Base-by-base conservation (phyloP, 192 early-diverging fungal genomes). In the Backusella morwellensis region DNA sequence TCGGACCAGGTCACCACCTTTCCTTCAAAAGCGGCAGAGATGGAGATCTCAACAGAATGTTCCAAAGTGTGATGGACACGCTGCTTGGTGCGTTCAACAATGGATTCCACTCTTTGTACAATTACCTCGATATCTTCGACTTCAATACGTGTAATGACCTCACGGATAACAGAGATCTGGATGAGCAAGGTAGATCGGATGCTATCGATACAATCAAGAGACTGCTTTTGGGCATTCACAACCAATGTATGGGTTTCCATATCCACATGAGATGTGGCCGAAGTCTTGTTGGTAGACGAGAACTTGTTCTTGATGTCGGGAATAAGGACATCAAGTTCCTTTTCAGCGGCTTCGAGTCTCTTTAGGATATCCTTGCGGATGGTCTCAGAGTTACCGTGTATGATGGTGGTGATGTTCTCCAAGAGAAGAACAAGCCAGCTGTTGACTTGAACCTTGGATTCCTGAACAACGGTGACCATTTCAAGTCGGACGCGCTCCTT, bases 1-100 rank as follows among this genome's bases (percentile, higher is more conserved):
- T 79, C 78, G 29, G 74, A 67, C 78, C 78, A 79, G n/a, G 78
- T 75, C 15, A 74, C 40, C 4, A 67, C 50, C 52, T 79, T 79
- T 34, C 78, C 73, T 75, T 79, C 73, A 35, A 79, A 79, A 32
- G 78, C 73, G 36, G 69, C 26, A 2, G 38, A 34, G 14, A 79
- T 63, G 9, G 78, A 73, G 40, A 66, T 26, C 6, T 40, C 35
- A 19, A 73, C 75, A 23, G 72, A 44, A 35, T 68, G 36, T n/a
- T 79, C 63, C n/a, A 79, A 41, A 19, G 67, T 63, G 8, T 75
- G 73, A 19, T 69, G 21, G 4, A 70, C 40, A 42, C 73, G 73
- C 21, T 79, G n/a, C 35, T 71, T 52, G 41, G 78, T 70, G 42
- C 78, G 78, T 29, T 9, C 23, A 26, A 79, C 17, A 35, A 75